A percentile compares a stretch with the other conserved stretches of the same genome.
phyloP scores from a whole-genome alignment of 2,329 filamentous ascomycete genomes.

The Cercospora zeae-maydis region DNA sequence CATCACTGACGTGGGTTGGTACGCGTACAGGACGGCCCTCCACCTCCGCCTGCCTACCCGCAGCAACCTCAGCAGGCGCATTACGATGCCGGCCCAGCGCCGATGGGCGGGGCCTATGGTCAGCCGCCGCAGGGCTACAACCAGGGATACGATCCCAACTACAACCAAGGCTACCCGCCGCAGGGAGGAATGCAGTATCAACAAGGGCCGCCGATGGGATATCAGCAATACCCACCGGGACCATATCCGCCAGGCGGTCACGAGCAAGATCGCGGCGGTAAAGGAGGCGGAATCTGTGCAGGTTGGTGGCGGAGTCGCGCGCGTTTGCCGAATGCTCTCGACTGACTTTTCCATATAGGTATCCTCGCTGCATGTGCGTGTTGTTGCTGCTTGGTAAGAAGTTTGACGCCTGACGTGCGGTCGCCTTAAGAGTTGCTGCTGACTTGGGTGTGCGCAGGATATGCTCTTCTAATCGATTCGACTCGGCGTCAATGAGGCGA shows the following conservation, averaged over 20 bases:
- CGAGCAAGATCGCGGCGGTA: conserved; percentile 32
- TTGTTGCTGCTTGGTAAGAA: conserved; percentile 46
- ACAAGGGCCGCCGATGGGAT: conserved; percentile 36
- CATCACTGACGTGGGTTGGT: background rate
- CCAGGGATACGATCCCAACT: background rate
- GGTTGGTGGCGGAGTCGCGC: background rate
- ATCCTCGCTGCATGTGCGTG: conserved; percentile 37
- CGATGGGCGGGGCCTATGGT: conserved; percentile 5
- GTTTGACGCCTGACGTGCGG: background rate
- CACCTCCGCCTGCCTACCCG: conserved; percentile 28
- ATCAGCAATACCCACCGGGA: conserved; percentile 28
- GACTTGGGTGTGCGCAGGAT: background rate
- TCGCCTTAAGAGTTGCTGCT: background rate
- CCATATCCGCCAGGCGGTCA: conserved; percentile 24
- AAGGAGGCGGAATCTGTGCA: conserved; percentile 40
- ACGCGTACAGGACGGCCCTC: conserved; percentile 18
- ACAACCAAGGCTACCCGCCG: conserved; percentile 24
- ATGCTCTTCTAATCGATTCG: background rate
- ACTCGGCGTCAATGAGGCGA: background rate
- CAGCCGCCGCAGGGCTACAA: conserved; percentile 16
- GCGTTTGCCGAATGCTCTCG: no score
- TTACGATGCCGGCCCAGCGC: conserved; percentile 22
- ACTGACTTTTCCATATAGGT: background rate
- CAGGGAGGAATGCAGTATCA: conserved; percentile 34
- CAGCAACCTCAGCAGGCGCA: conserved; percentile 25